Conservation (phyloP, 139 green algal species). For the Chlorella ohadii region DNA sequence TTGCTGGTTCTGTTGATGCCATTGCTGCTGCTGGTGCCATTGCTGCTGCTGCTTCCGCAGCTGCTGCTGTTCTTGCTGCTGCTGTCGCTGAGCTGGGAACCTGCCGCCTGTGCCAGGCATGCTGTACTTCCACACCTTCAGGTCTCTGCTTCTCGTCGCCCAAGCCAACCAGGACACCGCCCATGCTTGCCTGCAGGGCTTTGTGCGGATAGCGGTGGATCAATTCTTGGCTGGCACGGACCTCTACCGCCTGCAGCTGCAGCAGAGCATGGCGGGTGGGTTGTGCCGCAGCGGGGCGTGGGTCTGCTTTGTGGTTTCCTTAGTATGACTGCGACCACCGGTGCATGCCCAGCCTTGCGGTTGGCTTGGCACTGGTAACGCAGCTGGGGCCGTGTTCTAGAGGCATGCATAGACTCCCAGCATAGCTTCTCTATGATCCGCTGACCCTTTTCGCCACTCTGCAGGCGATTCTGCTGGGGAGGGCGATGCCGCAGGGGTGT, state of each 20-base stretch:
- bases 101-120: too few relatives aligned
- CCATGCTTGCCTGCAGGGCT: conserved; percentile 3
- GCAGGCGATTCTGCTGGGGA: conserved; percentile 17
- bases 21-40: too few relatives aligned
- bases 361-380: neutral
- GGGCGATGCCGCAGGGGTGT: conserved; percentile 4
- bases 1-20: neutral
- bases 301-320: too few relatives aligned
- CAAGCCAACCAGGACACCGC: too few relatives aligned
- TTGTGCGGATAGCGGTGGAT: conserved; percentile 24
- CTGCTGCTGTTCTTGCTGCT: neutral
- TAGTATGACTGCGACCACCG: too few relatives aligned
- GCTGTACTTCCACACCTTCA: neutral
- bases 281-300: neutral
- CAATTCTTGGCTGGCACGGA: conserved; percentile 56
- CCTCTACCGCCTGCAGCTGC: conserved; percentile 47
- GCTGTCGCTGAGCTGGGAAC: too few relatives aligned
- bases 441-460: too few relatives aligned
- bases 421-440: too few relatives aligned
- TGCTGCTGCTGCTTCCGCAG: too few relatives aligned
- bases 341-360: neutral
- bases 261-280: conserved; percentile 50
- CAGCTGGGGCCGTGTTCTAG: too few relatives aligned
- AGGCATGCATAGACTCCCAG: too few relatives aligned
- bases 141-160: neutral